Conservation (phyloP, 768 basidiomycete species). For the Suillus discolor region DNA sequence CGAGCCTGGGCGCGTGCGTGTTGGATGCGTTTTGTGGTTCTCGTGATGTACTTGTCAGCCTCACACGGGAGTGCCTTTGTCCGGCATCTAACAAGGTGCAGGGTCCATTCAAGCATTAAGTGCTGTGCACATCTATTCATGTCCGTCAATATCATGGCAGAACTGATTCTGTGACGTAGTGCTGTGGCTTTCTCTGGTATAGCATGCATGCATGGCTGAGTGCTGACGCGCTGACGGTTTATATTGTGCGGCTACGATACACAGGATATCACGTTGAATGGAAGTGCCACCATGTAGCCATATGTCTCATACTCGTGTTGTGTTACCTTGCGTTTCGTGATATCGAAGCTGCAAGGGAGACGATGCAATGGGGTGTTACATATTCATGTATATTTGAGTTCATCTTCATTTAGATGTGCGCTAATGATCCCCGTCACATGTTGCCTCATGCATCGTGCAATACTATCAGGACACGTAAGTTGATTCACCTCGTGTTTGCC, state of each 20-base stretch:
- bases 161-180: background rate
- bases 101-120: background rate
- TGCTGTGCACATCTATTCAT: constrained; percentile 2
- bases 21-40: constrained; percentile 1
- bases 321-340: background rate
- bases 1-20: background rate
- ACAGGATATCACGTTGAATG: constrained; percentile 2
- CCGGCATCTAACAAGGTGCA: background rate
- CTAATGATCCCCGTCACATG: background rate
- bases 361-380: background rate
- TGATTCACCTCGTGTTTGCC: background rate
- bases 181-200: background rate
- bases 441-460: background rate
- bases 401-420: background rate
- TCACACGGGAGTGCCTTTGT: background rate
- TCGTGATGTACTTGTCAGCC: background rate
- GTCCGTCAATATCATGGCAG: background rate
- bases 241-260: background rate
- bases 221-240: background rate
- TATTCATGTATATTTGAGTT: background rate
- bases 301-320: background rate
- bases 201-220: background rate
- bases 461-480: background rate
- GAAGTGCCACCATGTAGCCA: background rate
- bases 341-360: background rate